Evolutionary conservation across 2,329 filamentous ascomycete species (phyloP).

Genomic region (Calonectria honghensis): DNA sequence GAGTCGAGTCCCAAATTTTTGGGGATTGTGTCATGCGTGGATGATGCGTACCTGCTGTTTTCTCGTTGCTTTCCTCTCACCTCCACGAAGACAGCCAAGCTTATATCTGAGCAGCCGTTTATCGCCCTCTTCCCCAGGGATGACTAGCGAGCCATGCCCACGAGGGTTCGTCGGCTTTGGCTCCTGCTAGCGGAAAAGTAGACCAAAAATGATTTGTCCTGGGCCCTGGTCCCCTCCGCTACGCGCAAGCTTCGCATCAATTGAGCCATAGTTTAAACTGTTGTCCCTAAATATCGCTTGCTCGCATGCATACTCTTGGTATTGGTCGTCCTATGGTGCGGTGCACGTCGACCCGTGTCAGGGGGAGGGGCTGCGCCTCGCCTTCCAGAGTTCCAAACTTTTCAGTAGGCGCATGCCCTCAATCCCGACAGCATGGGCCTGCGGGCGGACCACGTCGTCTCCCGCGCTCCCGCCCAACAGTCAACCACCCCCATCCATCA

Average conservation of each 20-base stretch:
- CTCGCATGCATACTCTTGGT: not conserved
- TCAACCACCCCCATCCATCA: constrained; percentile 42
- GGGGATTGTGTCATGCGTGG: constrained; percentile 1
- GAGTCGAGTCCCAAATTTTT: constrained; percentile 9
- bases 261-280: constrained; percentile 15
- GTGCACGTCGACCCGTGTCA: constrained; percentile 6
- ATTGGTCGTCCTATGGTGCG: constrained; percentile 4
- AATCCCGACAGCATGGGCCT: constrained; percentile 44
- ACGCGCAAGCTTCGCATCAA: constrained; percentile 27
- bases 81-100: not conserved
- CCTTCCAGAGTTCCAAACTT: constrained; percentile 34
- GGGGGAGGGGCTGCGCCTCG: constrained; percentile 19
- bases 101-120: constrained; percentile 33
- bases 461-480: constrained; percentile 34
- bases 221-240: constrained; percentile 25
- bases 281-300: constrained; percentile 38
- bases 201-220: constrained; percentile 18
- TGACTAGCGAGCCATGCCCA: constrained; percentile 3
- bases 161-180: constrained; percentile 24
- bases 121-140: not conserved
- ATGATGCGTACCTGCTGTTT: not conserved
- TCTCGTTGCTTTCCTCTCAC: constrained; percentile 5
- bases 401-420: constrained; percentile 42
- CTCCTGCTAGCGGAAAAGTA: constrained; percentile 30
- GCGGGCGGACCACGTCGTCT: constrained; percentile 49